A percentile compares a stretch with the other conserved stretches of the same genome.
Conservation (phyloP, 225 moss, liverwort and hornwort species). For the Neckera pumila region DNA sequence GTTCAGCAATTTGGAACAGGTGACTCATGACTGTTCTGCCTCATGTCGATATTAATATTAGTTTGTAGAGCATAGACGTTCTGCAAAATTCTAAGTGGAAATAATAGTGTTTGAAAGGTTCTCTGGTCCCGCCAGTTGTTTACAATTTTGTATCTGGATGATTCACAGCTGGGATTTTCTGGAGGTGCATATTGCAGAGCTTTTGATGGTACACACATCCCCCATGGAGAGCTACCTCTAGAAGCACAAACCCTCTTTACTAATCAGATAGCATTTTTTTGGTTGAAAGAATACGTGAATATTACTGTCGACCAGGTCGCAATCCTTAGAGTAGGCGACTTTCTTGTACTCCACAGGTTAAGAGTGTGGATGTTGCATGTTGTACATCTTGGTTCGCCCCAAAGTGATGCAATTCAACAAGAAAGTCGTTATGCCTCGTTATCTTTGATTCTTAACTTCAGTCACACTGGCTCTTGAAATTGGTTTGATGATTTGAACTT, state of each 20-base stretch:
- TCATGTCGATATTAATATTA: neutral
- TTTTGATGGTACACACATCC: neutral
- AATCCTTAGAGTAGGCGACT: neutral
- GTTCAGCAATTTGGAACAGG: conserved; percentile 13
- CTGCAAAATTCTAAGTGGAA: neutral
- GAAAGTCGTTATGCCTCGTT: neutral
- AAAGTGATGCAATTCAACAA: neutral
- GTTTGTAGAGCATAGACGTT: neutral
- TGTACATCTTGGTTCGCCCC: neutral
- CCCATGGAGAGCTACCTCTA: neutral
- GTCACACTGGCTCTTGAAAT: neutral
- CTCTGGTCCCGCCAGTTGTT: neutral
- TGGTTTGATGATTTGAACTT: neutral
- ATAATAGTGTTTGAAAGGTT: neutral
- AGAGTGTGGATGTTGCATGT: neutral
- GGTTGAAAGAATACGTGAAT: neutral
- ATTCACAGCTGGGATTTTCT: neutral
- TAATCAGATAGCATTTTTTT: neutral
- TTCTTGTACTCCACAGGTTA: neutral
- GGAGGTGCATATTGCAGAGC: neutral
- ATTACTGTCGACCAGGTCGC: neutral
- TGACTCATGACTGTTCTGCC: conserved; percentile 14
- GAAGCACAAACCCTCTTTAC: neutral
- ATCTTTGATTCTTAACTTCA: neutral
- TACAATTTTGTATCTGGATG: neutral